A percentile compares a stretch with the other conserved stretches of the same genome.
phyloP scores from a whole-genome alignment of 176 grass and related monocot species.

The Carex myosuroides region DNA sequence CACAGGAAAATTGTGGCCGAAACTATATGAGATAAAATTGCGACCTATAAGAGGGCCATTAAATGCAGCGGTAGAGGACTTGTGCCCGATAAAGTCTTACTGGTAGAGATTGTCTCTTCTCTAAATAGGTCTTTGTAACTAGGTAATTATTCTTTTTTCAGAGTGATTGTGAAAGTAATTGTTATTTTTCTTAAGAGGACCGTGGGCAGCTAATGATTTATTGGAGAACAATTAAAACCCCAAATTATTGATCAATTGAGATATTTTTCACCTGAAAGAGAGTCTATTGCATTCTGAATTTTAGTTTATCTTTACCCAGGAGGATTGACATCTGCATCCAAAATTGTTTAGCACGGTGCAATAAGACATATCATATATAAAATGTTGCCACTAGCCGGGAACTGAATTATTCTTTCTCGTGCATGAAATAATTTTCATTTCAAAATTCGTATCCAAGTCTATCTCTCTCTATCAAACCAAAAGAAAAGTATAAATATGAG shows the following conservation, averaged over 20 bases:
- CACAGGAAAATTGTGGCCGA: conserved; percentile 46
- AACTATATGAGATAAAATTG: conserved; percentile 43
- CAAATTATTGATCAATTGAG: not conserved
- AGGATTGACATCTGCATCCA: not conserved
- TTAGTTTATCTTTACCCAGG: not conserved
- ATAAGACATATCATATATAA: not conserved
- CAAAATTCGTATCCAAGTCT: not conserved
- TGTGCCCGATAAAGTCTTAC: conserved; percentile 26
- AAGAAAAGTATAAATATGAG: not conserved
- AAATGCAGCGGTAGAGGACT: conserved; percentile 22
- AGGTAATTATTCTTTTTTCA: not conserved
- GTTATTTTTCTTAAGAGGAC: not conserved
- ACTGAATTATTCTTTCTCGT: not conserved
- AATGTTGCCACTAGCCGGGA: not conserved
- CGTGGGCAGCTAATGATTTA: not conserved
- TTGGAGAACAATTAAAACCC: not conserved
- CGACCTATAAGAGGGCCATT: conserved; percentile 18
- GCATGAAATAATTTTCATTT: not conserved
- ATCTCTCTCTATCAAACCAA: not conserved
- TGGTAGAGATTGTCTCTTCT: not conserved
- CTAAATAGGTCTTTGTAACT: conserved; percentile 7
- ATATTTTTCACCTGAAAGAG: not conserved
- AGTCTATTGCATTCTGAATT: not conserved
- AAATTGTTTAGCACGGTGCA: not conserved
- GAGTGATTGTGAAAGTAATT: not conserved